Percentiles rank a stretch among this genome's conserved stretches.
Evolutionary conservation across 257 asterid species (phyloP).

Genomic region (Solanum etuberosum): DNA sequence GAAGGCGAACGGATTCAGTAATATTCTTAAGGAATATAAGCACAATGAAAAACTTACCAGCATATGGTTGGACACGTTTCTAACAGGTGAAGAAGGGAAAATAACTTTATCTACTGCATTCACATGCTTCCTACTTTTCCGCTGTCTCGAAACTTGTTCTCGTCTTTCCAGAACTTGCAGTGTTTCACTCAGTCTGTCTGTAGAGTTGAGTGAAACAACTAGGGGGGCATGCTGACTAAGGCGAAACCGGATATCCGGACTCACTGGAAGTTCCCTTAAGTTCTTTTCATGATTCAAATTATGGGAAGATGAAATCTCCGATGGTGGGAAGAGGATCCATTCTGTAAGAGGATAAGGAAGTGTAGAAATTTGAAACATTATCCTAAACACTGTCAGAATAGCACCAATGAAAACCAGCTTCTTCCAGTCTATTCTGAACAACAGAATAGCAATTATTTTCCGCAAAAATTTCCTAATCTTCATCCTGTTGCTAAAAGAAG

Average conservation of each 20-base stretch:
- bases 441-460: constrained; percentile 26
- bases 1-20: not conserved
- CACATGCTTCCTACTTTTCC: constrained; percentile 2
- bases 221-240: constrained; percentile 19
- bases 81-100: constrained; percentile 4
- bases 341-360: constrained; percentile 57
- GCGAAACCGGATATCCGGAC: constrained; percentile 13
- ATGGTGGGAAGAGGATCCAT: constrained; percentile 28
- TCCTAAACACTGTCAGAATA: constrained; percentile 37
- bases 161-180: not conserved
- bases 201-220: constrained; percentile 23
- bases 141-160: constrained; percentile 5
- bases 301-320: constrained; percentile 12
- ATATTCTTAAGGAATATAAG: not conserved
- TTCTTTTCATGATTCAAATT: constrained; percentile 12
- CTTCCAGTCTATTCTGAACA: constrained; percentile 72
- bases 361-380: constrained; percentile 46
- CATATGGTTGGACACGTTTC: constrained; percentile 16
- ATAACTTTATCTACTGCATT: constrained; percentile 18
- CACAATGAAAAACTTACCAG: constrained; percentile 24
- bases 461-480: constrained; percentile 30
- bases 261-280: constrained; percentile 17
- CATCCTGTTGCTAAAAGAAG: not conserved
- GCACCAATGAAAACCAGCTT: constrained; percentile 48
- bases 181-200: constrained; percentile 18